Percentiles rank a stretch among this genome's conserved stretches.
These are phyloP conservation scores for Dioszegia crocea DNA, from an alignment of 768 basidiomycete species.

Conservation along the genomic window DNA sequence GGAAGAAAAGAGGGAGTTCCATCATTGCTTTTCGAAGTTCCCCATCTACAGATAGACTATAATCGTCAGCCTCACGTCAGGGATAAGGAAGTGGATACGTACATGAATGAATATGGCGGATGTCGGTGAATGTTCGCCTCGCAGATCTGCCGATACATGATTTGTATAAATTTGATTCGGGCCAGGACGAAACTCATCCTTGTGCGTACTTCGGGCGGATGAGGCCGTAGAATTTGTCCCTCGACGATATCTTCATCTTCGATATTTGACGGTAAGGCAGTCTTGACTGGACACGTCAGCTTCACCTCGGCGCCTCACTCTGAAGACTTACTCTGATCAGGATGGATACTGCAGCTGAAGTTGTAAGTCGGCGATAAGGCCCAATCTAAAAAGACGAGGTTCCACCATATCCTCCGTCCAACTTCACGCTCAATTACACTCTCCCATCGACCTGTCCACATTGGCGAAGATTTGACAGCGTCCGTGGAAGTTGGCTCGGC, in stretches of 20 bases:
- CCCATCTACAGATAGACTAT: conserved; percentile 31
- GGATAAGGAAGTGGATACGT: conserved; percentile 4
- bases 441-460: conserved; percentile 50
- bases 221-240: conserved; percentile 37
- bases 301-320: not conserved
- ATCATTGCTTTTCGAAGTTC: conserved; percentile 47
- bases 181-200: conserved; percentile 50
- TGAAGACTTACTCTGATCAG: conserved; percentile 48
- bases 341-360: conserved; percentile 46
- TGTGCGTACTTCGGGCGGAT: conserved; percentile 39
- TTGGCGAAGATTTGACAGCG: conserved; percentile 31
- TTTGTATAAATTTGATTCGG: conserved; percentile 45
- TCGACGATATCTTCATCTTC: conserved; percentile 50
- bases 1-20: conserved; percentile 48
- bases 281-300: conserved; percentile 40
- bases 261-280: conserved; percentile 48
- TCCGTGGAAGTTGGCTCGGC: conserved; percentile 43
- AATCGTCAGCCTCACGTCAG: not conserved
- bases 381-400: conserved; percentile 51
- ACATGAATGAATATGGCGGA: conserved; percentile 49
- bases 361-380: conserved; percentile 48
- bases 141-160: conserved; percentile 49
- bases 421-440: conserved; percentile 49
- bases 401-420: conserved; percentile 50
- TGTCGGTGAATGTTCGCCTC: conserved; percentile 47